Evolutionary conservation across 305 asterid species (phyloP).

Genomic region (Fraxinus dipetala): DNA sequence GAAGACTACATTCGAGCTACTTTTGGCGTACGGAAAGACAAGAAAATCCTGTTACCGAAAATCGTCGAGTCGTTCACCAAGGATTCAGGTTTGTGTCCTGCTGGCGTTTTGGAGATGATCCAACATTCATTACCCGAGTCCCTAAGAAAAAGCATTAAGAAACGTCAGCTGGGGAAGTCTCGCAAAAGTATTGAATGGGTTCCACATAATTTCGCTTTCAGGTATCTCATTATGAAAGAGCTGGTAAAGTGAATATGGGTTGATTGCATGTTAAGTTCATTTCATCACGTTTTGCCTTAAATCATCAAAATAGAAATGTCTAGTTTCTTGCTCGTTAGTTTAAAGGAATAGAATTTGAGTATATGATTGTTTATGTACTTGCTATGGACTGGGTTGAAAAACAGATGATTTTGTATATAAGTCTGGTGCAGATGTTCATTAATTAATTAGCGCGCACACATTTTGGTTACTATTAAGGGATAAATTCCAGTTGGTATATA

Average conservation of each 20-base stretch:
- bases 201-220: conserved; percentile 73
- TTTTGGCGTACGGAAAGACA: conserved; percentile 70
- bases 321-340: conserved; percentile 25
- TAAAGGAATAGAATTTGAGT: conserved; percentile 29
- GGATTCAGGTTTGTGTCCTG: conserved; percentile 63
- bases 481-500: background rate
- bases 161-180: conserved; percentile 55
- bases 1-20: conserved; percentile 94
- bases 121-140: conserved; percentile 72
- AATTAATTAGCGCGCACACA: background rate
- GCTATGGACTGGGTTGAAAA: conserved; percentile 19
- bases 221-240: conserved; percentile 82
- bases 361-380: conserved; percentile 4
- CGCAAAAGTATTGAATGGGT: conserved; percentile 76
- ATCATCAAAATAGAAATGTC: conserved; percentile 3
- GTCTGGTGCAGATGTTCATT: conserved; percentile 19
- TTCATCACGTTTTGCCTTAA: background rate
- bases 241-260: conserved; percentile 41
- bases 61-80: conserved; percentile 66
- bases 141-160: conserved; percentile 64
- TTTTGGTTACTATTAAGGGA: background rate
- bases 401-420: conserved; percentile 15
- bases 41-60: conserved; percentile 73
- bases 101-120: conserved; percentile 67
- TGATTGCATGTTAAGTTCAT: background rate